Evolutionary conservation across 257 asterid species (phyloP).

Genomic region (Fraxinus anomala): DNA sequence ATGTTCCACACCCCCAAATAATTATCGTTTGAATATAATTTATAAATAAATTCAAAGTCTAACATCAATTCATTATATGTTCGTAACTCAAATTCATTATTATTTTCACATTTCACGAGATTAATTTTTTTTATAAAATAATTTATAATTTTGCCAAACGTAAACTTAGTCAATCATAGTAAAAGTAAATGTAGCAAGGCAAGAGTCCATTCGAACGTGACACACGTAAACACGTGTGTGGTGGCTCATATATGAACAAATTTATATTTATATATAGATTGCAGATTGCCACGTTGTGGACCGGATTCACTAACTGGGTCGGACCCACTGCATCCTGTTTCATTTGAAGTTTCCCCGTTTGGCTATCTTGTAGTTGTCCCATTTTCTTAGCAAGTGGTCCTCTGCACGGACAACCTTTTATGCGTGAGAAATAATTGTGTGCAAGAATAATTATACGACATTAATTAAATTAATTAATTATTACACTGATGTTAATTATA

Average conservation of each 20-base stretch:
- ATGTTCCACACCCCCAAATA: neutral
- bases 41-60: no score
- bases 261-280: neutral
- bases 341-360: slow-evolving; percentile 48
- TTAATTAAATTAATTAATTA: no score
- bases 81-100: no score
- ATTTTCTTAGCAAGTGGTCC: slow-evolving; percentile 42
- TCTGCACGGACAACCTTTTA: slow-evolving; percentile 44
- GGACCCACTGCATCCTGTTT: slow-evolving; percentile 42
- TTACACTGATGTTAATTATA: no score
- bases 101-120: no score
- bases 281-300: slow-evolving; percentile 30
- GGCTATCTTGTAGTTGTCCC: slow-evolving; percentile 51
- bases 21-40: no score
- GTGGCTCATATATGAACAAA: slow-evolving; percentile 28
- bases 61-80: no score
- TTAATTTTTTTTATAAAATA: no score
- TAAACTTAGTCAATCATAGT: neutral
- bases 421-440: slow-evolving; percentile 19
- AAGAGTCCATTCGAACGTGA: slow-evolving; percentile 41
- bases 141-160: no score
- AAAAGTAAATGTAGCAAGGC: slow-evolving; percentile 24
- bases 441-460: neutral
- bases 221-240: slow-evolving; percentile 53
- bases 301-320: slow-evolving; percentile 23